Evolutionary conservation across 192 early-diverging fungal species (phyloP).

Genomic region (Linnemannia schmuckeri): DNA sequence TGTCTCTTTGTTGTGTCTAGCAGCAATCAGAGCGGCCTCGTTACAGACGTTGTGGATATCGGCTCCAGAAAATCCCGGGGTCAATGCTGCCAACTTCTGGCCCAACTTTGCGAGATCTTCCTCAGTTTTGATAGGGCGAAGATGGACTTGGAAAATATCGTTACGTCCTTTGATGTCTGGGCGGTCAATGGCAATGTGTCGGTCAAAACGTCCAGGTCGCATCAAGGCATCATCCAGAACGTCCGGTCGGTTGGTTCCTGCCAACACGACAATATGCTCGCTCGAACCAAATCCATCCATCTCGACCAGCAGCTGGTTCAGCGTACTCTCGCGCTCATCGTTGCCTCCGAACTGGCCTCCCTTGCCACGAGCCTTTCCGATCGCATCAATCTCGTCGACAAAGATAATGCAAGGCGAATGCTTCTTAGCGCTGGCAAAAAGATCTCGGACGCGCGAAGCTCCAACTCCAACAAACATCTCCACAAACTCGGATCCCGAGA

Average conservation of each 20-base stretch:
- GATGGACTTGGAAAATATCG: constrained; percentile 97
- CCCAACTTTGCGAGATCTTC: constrained; percentile 84
- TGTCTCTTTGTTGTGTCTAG: constrained; percentile 80
- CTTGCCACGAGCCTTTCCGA: constrained; percentile 96
- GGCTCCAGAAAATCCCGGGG: constrained; percentile 98
- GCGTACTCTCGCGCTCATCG: constrained; percentile 97
- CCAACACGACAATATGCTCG: constrained; percentile 95
- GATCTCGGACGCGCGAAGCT: constrained; percentile 90
- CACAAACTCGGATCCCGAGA: constrained; percentile 99
- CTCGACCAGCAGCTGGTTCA: constrained; percentile 98
- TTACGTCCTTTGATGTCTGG: constrained; percentile 97
- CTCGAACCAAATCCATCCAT: constrained; percentile 97
- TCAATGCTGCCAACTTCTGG: constrained; percentile 92
- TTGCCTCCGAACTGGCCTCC: constrained; percentile 92
- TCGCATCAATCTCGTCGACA: constrained; percentile 99
- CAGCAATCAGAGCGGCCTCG: constrained; percentile 98
- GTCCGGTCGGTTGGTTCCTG: constrained; percentile 98
- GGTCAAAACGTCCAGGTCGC: constrained; percentile 98
- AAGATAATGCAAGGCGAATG: constrained; percentile 98
- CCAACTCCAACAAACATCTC: constrained; percentile 99
- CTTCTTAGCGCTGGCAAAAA: constrained; percentile 98
- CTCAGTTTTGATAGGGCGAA: constrained; percentile 91
- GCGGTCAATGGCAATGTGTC: constrained; percentile 96
- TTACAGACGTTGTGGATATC: constrained; percentile 99
- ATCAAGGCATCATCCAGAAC: constrained; percentile 96